Percentiles rank a stretch among this genome's conserved stretches.
phyloP scores from a whole-genome alignment of 805 yeast genomes.

The Lachancea mirantina region DNA sequence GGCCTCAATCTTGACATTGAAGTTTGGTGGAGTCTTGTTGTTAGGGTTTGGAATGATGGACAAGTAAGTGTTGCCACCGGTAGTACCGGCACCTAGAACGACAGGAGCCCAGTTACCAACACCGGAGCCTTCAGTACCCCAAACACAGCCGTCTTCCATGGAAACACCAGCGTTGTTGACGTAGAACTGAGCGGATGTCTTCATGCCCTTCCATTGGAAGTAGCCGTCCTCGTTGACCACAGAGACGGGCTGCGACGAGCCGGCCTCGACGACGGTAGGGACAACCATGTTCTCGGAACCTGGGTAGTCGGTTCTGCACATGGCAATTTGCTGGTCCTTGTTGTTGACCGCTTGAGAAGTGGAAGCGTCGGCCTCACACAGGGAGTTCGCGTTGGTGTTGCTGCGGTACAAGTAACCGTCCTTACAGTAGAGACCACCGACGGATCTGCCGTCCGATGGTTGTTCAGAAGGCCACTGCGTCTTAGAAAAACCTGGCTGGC shows the following conservation, averaged over 20 bases:
- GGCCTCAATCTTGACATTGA: slow-evolving; percentile 72
- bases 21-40: slow-evolving; percentile 62
- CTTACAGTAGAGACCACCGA: slow-evolving; percentile 89
- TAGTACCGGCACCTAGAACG: slow-evolving; percentile 86
- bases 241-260: slow-evolving; percentile 57
- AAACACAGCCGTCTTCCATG: slow-evolving; percentile 83
- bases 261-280: slow-evolving; percentile 77
- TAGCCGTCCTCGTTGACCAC: slow-evolving; percentile 74
- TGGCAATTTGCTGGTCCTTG: slow-evolving; percentile 60
- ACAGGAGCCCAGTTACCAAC: slow-evolving; percentile 98
- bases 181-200: slow-evolving; percentile 92
- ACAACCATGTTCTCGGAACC: slow-evolving; percentile 98
- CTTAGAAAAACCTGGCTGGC: slow-evolving; percentile 98
- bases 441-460: slow-evolving; percentile 82
- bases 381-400: slow-evolving; percentile 54
- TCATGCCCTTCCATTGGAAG: slow-evolving; percentile 73
- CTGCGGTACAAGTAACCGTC: slow-evolving; percentile 79
- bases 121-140: slow-evolving; percentile 78
- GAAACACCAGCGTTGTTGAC: slow-evolving; percentile 95
- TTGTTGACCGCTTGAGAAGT: slow-evolving; percentile 64
- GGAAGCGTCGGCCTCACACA: slow-evolving; percentile 83
- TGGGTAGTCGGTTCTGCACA: slow-evolving; percentile 98
- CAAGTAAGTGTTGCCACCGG: slow-evolving; percentile 65
- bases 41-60: slow-evolving; percentile 95
- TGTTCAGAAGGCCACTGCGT: slow-evolving; percentile 93